Base-by-base conservation (phyloP, 768 basidiomycete genomes). In the Boletus vinaceobasis region DNA sequence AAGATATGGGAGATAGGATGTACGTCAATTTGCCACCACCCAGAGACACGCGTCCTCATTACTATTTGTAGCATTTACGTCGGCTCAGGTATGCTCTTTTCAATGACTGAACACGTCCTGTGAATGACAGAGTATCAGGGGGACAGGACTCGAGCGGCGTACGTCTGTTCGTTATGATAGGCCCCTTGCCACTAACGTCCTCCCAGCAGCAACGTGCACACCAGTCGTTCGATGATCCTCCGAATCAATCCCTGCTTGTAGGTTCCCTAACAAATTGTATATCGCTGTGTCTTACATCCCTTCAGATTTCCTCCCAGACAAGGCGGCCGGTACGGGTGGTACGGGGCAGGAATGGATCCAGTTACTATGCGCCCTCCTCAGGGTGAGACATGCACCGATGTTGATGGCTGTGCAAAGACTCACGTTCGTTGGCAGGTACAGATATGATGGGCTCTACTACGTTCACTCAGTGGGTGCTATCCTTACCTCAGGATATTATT, bases 251-350 rank as follows among this genome's bases (percentile, higher is more conserved):
- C 14, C 42, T 71, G 8, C 1, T 19, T 0, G 70, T 70, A 11
- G 9, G 61, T 55, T 39, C 8, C 21, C 0, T 11, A 13, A 27
- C n/a, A 32, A 31, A 26, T 7, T 7, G 23, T n/a, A 2, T 38
- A 8, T 32, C 4, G 3, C 19, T 4, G 15, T 45, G 32, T 13
- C 37, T 57, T 19, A 58, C 38, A 13, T 46, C 14, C 21, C 45
- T 15, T 35, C 40, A 76, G 71, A 45, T 71, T 11, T 75, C 76
- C 5, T 50, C 2, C 19, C 0, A 50, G 17, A 74, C 64, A 1
- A 61, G 53, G 32, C 62, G 60, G 17, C 75, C 74, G 0, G 73
- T 77, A 1, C 70, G 75, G 40, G 75, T 77, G 11, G 42, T 75
- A 29, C 66, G 76, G n/a, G 75, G 75, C 23, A 60, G 23, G 26